Evolutionary conservation across 2,329 filamentous ascomycete genomes (phyloP).

Genomic region (Venturia effusa): DNA sequence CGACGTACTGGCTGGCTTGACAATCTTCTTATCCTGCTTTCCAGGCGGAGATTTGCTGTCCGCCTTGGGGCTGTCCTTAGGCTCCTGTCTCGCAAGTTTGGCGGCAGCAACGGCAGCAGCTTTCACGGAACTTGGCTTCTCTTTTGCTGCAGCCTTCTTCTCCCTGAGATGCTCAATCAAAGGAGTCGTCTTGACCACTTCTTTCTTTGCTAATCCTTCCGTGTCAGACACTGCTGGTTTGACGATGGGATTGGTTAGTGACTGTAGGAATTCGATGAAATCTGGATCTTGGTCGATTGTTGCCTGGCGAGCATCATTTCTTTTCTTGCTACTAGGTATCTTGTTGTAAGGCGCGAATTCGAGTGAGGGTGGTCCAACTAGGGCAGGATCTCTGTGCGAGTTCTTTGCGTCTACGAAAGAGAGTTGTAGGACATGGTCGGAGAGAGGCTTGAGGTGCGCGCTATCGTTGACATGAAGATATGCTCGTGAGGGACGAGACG

Average conservation of each 20-base stretch:
- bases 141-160: constrained; percentile 65
- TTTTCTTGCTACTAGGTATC: constrained; percentile 61
- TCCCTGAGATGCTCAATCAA: constrained; percentile 83
- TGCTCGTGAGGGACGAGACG: constrained; percentile 67
- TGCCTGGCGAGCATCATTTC: constrained; percentile 75
- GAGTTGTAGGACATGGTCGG: constrained; percentile 56
- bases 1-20: constrained; percentile 21
- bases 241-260: constrained; percentile 62
- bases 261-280: constrained; percentile 87
- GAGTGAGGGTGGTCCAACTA: constrained; percentile 68
- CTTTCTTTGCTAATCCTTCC: constrained; percentile 34
- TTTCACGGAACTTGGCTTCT: constrained; percentile 32
- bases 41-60: background rate
- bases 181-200: constrained; percentile 71
- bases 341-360: constrained; percentile 81
- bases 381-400: constrained; percentile 57
- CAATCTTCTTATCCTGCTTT: constrained; percentile 26
- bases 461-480: constrained; percentile 73
- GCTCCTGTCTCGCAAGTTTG: constrained; percentile 38
- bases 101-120: constrained; percentile 47
- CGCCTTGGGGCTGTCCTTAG: constrained; percentile 16
- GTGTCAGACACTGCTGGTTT: constrained; percentile 37
- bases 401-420: constrained; percentile 75
- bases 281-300: constrained; percentile 95
- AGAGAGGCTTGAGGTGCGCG: constrained; percentile 55